Evolutionary conservation across 352 stramenopile genomes (phyloP), one percentile per base, ranked within the genome.

Genomic region (Phytophthora pisi): DNA sequence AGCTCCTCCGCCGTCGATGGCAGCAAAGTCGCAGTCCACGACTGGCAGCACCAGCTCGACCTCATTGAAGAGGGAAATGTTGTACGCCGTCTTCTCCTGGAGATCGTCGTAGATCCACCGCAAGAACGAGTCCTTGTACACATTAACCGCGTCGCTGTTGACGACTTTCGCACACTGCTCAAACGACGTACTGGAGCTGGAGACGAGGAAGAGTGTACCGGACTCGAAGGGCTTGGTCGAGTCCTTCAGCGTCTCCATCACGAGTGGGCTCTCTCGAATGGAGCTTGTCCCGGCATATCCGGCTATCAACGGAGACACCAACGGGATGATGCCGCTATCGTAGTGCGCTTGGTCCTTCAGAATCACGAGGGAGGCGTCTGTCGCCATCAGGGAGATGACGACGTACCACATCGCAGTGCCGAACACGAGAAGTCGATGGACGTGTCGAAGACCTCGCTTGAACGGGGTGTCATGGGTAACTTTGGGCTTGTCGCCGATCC

Each of bases 151-250:
- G 6, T 74, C 66, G 34, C 31, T 24, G 11, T 36, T n/a, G 3
- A 24, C 6, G 2, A 61, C 50, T 8, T 26, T 34, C 0, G 46
- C 46, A 24, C 71, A 78, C 6, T 70, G 43, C 4, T 42, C 49
- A 24, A 63, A 69, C 3, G 64, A 86, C 13, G 31, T 55, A n/a
- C 6, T 68, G 3, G 51, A 70, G 2, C 42, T 31, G 5, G 47
- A 63, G 31, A 84, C 64, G 2, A 86, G 54, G 51, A 65, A 89
- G 6, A 89, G 20, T 15, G 77, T 81, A 18, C 63, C 75, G 1
- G 50, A 61, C 15, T 57, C 51, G 18, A 62, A 66, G 5, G 61
- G 74, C 8, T 57, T 63, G 23, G 80, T 85, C 10, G 56, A 68
- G 20, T 75, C 59, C 16, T 45, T 40, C 18, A 79, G 51, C n/a